Evolutionary conservation across 192 early-diverging fungal species (phyloP).

Genomic region (Pilaira anomala): DNA sequence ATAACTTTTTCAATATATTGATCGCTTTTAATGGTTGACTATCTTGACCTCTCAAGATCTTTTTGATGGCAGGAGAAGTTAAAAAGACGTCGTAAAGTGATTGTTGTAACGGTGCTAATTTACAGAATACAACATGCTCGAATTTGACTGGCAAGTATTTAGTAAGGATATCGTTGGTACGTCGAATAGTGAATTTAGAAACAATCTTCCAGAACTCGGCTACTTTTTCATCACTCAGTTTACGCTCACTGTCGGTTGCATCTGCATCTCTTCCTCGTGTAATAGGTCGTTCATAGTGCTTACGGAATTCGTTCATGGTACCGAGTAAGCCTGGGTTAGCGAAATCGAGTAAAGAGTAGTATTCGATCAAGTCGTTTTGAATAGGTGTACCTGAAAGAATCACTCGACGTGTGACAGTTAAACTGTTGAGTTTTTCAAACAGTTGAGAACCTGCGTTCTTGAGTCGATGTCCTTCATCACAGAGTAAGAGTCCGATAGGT

Average conservation of each 20-base stretch:
- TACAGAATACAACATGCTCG: conserved; percentile 98
- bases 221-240: conserved; percentile 80
- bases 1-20: conserved; percentile 90
- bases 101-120: conserved; percentile 71
- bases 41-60: conserved; percentile 65
- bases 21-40: conserved; percentile 87
- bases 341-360: conserved; percentile 93
- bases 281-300: conserved; percentile 93
- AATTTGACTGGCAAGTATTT: conserved; percentile 98
- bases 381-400: conserved; percentile 98
- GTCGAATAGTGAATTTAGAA: conserved; percentile 94
- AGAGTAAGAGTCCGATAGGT: conserved; percentile 89
- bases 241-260: conserved; percentile 76
- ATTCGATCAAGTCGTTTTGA: conserved; percentile 86
- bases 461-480: conserved; percentile 95
- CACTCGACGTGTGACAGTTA: conserved; percentile 88
- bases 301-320: conserved; percentile 82
- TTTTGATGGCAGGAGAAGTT: conserved; percentile 65
- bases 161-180: conserved; percentile 93
- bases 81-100: conserved; percentile 81
- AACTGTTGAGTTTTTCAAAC: conserved; percentile 24
- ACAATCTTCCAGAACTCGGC: conserved; percentile 81
- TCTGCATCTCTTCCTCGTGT: conserved; percentile 87
- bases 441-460: conserved; percentile 73
- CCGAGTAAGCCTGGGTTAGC: conserved; percentile 93